Evolutionary conservation across 2,329 filamentous ascomycete species (phyloP), one percentile per base, ranked within the genome.

Genomic region (Aspergillus felis): DNA sequence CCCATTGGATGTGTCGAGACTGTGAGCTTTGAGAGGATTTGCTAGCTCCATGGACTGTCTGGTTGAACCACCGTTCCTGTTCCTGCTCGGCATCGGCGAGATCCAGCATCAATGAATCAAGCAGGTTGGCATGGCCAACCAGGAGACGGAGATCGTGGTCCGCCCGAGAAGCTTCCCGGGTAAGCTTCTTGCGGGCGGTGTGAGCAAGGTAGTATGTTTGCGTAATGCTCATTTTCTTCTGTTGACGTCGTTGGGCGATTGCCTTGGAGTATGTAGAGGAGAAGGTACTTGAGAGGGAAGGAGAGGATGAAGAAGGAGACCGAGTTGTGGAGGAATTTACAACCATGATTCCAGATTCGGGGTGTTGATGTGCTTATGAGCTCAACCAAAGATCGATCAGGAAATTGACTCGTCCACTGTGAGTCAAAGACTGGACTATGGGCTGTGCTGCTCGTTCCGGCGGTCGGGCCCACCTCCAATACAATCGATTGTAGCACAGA

Each of bases 121-220:
- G 90, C 50, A 97, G 88, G 84, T 97, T 99, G 81, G 94, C 94
- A 79, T 99, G 94, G 70, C 93, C 94, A 68, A 99, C 94, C 60
- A 99, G 89, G 49, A 95, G 86, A 73, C 93, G 88, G 63, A 99
- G 90, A 82, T 97, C 87, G 84, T 97, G 94, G 74, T 97, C 93
- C 69, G 91, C 82, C 71, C 89, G 88, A 77, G 87, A 86, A 81
- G 94, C 94, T 81, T 97, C 93, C 64, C 84, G 85, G 65, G 92
- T 92, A 72, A 99, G 92, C 91, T 99, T 99, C 69, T 88, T 89
- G 76, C 94, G 87, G 74, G 94, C 94, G 78, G 92, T 93, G 83
- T 96, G 92, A 74, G 94, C 94, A 70, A 97, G 89, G 82, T 91
- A 96, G 88, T 97, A 99, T 61, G 93, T 97, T 80, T 97, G 92